Conservation (phyloP, 495 filamentous ascomycete genomes). For the Lindgomyces ingoldianus region DNA sequence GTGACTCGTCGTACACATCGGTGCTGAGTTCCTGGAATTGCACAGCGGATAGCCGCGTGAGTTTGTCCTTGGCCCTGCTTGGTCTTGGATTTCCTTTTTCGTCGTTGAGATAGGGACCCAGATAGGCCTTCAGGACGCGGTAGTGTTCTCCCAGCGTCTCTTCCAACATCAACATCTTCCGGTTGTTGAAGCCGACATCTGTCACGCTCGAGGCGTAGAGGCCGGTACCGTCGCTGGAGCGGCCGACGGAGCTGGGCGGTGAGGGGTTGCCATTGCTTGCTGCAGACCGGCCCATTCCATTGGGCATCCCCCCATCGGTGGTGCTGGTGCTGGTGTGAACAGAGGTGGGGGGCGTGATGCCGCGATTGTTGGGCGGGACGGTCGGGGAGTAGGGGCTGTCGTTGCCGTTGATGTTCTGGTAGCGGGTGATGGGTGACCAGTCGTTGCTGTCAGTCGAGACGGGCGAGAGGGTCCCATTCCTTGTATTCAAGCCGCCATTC, state of each 20-base stretch:
- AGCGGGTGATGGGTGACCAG: constrained; percentile 66
- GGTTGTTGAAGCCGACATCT: constrained; percentile 40
- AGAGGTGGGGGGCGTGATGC: constrained; percentile 36
- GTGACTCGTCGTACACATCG: constrained; percentile 93
- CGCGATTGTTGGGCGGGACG: constrained; percentile 28
- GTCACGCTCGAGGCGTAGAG: constrained; percentile 63
- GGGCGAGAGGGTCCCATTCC: constrained; percentile 73
- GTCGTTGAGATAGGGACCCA: constrained; percentile 69
- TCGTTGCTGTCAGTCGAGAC: constrained; percentile 82
- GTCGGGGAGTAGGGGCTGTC: constrained; percentile 37
- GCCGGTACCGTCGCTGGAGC: constrained; percentile 73
- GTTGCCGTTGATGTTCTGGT: constrained; percentile 36
- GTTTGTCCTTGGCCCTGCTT: constrained; percentile 89
- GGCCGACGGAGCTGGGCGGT: constrained; percentile 80
- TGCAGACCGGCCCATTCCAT: constrained; percentile 29
- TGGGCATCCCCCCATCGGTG: constrained; percentile 35
- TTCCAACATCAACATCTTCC: constrained; percentile 59
- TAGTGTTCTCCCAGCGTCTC: constrained; percentile 80
- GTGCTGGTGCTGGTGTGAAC: constrained; percentile 35
- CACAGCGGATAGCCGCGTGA: constrained; percentile 80
- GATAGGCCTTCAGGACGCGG: constrained; percentile 71
- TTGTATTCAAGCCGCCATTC: constrained; percentile 51
- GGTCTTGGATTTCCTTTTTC: constrained; percentile 72
- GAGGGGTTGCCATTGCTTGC: constrained; percentile 64
- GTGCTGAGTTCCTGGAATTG: constrained; percentile 97